Evolutionary conservation across 768 basidiomycete species (phyloP), one percentile per base, ranked within the genome.

Genomic region (Amanita polypyramis): DNA sequence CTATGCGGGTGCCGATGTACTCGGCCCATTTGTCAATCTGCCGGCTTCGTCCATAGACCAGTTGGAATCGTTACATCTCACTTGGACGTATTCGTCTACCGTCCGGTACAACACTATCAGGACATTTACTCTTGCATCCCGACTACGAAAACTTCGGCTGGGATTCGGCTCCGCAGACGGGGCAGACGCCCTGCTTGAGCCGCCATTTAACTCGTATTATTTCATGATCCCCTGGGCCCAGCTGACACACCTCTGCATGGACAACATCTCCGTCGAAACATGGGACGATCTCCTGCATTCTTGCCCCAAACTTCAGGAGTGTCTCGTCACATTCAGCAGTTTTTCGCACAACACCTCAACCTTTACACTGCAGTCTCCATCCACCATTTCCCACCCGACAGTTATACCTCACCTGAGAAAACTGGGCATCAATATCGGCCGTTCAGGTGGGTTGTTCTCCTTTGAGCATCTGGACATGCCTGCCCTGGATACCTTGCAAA

Each of bases 171-270:
- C 45, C 2, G 5, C 33, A 1, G 25, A 37, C 21, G 15, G n/a
- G 23, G 45, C 10, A n/a, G 33, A 38, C n/a, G 15, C 14, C 34
- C n/a, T 23, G 4, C 7, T 43, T 23, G 45, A 46, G 15, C 35
- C 45, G 6, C 25, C 45, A 4, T 46, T 46, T 35, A 37, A 20
- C 25, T 46, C 45, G 10, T 46, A 46, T 21, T 38, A 27, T 15
- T 46, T 46, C 21, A 46, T 46, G 45, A 29, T 46, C 34, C 45
- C 34, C 10, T 46, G 45, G 45, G n/a, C 23, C 14, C 45, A 46
- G 21, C 45, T 46, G 12, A 46, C 45, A 12, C 45, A 46, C 19
- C 19, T 46, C 8, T 46, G 45, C 20, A 46, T 46, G 45, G 45
- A 46, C 36, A 46, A 36, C 34, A 36, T 46, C 36, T 37, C 45